Evolutionary conservation across 768 basidiomycete species (phyloP).

Genomic region (Naganishia randhawae): DNA sequence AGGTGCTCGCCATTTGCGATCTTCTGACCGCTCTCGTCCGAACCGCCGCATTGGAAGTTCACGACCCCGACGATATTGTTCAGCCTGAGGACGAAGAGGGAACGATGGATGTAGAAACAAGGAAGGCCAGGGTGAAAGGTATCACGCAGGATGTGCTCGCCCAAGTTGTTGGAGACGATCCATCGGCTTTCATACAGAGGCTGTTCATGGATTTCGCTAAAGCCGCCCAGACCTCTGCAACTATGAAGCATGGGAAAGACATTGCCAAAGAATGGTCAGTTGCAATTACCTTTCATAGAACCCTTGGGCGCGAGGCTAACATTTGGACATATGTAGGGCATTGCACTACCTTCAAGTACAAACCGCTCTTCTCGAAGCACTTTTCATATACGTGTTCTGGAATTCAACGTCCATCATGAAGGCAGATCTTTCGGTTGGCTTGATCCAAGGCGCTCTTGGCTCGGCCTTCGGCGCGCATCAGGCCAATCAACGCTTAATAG

Average conservation of each 20-base stretch:
- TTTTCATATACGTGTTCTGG: conserved; percentile 31
- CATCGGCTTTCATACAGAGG: conserved; percentile 5
- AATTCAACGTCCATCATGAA: conserved; percentile 5
- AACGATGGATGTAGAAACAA: conserved; percentile 5
- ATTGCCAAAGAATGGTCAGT: conserved; percentile 22
- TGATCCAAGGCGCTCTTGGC: conserved; percentile 28
- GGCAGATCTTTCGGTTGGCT: conserved; percentile 26
- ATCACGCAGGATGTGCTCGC: conserved; percentile 2
- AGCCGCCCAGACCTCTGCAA: conserved; percentile 21
- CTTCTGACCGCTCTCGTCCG: conserved; percentile 23
- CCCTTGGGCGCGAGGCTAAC: no score
- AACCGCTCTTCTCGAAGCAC: conserved; percentile 26
- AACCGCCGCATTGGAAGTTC: neutral
- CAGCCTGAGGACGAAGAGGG: neutral
- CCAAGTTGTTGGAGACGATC: conserved; percentile 9
- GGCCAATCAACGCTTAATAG: conserved; percentile 25
- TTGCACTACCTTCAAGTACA: conserved; percentile 27
- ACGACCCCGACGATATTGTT: neutral
- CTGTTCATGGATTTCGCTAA: conserved; percentile 25
- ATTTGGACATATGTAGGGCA: neutral
- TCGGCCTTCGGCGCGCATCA: conserved; percentile 28
- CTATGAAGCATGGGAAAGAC: conserved; percentile 21
- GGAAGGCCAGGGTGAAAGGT: conserved; percentile 1
- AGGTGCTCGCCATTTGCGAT: conserved; percentile 12
- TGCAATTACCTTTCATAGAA: no score